Percentiles rank a stretch among this genome's conserved stretches.
Evolutionary conservation across 805 yeast genomes (phyloP).

Genomic region (Sugiyamaella smithiae): DNA sequence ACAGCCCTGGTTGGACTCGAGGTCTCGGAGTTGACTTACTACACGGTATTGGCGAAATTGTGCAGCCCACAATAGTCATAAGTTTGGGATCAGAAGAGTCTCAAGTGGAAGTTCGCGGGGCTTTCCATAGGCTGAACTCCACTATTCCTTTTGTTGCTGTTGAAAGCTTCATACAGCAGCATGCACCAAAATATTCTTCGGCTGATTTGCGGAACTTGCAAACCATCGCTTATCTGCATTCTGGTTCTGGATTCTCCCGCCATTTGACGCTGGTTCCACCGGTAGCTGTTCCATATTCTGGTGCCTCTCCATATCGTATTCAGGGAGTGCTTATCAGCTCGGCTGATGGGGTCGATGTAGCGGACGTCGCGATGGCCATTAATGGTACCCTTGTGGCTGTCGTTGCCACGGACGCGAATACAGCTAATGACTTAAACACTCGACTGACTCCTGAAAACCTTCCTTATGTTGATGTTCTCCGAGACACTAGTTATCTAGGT

Average conservation of each 20-base stretch:
- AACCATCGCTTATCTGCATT: constrained; percentile 31
- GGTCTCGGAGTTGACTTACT: constrained; percentile 77
- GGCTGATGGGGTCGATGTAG: constrained; percentile 26
- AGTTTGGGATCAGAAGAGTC: constrained; percentile 47
- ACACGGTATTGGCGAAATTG: constrained; percentile 38
- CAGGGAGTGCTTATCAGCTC: constrained; percentile 32
- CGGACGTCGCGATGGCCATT: constrained; percentile 28
- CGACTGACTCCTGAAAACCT: constrained; percentile 8
- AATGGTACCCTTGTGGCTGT: constrained; percentile 38
- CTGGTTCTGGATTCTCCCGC: constrained; percentile 18
- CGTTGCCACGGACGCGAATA: constrained; percentile 8
- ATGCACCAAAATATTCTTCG: constrained; percentile 20
- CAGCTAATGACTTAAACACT: constrained; percentile 1
- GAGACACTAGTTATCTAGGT: background rate
- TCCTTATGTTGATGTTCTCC: constrained; percentile 16
- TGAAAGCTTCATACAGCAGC: constrained; percentile 4
- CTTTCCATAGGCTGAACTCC: background rate
- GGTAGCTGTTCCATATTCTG: constrained; percentile 25
- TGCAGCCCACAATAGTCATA: constrained; percentile 56
- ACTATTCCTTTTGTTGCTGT: constrained; percentile 4
- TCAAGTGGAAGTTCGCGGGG: constrained; percentile 6
- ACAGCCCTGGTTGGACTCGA: constrained; percentile 89
- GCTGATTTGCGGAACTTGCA: constrained; percentile 26
- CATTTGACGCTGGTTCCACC: constrained; percentile 37
- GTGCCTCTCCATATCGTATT: constrained; percentile 17